Evolutionary conservation across 495 filamentous ascomycete species (phyloP), one percentile per base, ranked within the genome.

Genomic region (Hypoxylon intermedium): DNA sequence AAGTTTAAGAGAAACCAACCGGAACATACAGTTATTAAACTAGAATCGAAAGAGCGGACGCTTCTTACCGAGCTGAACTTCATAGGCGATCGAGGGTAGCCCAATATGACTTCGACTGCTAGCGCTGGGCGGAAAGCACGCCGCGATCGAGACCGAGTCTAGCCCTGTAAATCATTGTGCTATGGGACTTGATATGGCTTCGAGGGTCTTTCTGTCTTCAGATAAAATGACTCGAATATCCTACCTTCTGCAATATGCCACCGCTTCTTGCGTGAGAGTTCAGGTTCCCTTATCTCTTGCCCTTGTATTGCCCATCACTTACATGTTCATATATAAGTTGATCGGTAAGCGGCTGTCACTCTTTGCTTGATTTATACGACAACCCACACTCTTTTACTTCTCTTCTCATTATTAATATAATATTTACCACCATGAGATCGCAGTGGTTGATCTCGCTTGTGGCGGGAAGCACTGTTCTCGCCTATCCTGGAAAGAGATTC

Each of bases 381-480:
- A 33, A 11, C 7, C 2, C 7, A 33, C 30, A 33, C 30, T 33
- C 30, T 30, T 30, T 30, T n/a, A 9, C n/a, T 33, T 33, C 9
- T 33, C 30, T 33, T 33, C 9, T 11, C n/a, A 33, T 11, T 33
- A 11, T 11, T 11, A 11, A 5, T 5, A 30, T 30, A 30, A 5
- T 12, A 33, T 33, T 12, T 11, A 3, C 30, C 31, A 26, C 31
- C 3, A 50, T 50, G 46, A 23, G 15, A 18, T 50, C 45, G 21
- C 6, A 31, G 31, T 50, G 46, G 46, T 23, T 50, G 18, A 24
- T 50, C 31, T 30, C 46, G 31, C 33, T 50, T 36, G 31, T 36
- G 33, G 46, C 33, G 46, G 46, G 46, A 50, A 38, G 31, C 7
- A 38, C 21, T 24, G 46, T 50, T 50, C 46, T 50, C 46, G 46